Evolutionary conservation across 805 yeast species (phyloP).

Genomic region (Pachysolen tannophilus): DNA sequence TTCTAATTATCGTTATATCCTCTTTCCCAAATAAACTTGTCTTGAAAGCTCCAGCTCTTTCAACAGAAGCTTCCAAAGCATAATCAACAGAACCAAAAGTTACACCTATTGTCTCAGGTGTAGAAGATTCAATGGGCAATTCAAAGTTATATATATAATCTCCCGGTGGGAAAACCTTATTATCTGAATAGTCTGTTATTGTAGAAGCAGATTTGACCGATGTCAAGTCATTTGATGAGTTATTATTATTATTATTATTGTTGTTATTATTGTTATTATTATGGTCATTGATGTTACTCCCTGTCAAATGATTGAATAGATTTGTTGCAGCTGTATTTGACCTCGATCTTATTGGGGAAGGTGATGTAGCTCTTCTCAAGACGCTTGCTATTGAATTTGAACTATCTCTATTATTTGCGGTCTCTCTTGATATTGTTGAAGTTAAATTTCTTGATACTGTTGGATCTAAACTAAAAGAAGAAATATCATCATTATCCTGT

Average conservation of each 20-base stretch:
- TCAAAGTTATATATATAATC: slow-evolving; percentile 92
- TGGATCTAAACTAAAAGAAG: slow-evolving; percentile 28
- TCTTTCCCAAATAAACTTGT: slow-evolving; percentile 56
- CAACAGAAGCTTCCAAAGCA: slow-evolving; percentile 58
- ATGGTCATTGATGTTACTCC: slow-evolving; percentile 1
- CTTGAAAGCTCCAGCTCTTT: slow-evolving; percentile 81
- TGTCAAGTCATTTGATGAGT: slow-evolving; percentile 14
- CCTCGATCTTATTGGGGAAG: slow-evolving; percentile 14
- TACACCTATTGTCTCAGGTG: slow-evolving; percentile 73
- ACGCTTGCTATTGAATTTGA: slow-evolving; percentile 20
- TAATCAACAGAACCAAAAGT: slow-evolving; percentile 79
- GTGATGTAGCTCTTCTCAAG: slow-evolving; percentile 17
- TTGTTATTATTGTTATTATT: slow-evolving; percentile 7
- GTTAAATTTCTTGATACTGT: slow-evolving; percentile 17
- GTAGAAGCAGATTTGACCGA: slow-evolving; percentile 16
- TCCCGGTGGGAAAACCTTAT: slow-evolving; percentile 62
- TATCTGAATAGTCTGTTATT: slow-evolving; percentile 11
- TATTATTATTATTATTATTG: slow-evolving; percentile 2
- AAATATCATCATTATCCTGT: slow-evolving; percentile 22
- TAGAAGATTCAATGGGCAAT: slow-evolving; percentile 70
- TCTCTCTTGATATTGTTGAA: background rate
- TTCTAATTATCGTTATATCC: slow-evolving; percentile 62
- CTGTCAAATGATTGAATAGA: slow-evolving; percentile 7
- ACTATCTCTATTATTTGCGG: slow-evolving; percentile 13
- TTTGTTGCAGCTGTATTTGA: slow-evolving; percentile 4